Evolutionary conservation across 2,329 filamentous ascomycete species (phyloP).

Genomic region (Gaeumannomyces tritici): DNA sequence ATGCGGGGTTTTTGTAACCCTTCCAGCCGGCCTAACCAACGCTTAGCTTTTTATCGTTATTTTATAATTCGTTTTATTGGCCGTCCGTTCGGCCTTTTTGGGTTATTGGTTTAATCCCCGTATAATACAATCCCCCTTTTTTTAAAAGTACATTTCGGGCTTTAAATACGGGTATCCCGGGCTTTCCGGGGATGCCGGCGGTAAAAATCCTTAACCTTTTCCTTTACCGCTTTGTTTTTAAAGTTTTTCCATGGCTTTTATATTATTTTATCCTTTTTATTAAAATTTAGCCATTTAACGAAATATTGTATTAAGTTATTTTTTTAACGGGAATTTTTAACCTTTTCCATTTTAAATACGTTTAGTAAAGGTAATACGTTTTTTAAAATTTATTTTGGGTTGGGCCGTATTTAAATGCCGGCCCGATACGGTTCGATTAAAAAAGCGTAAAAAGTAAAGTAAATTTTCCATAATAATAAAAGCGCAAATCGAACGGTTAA

Average conservation of each 20-base stretch:
- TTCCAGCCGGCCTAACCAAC: too few relatives aligned
- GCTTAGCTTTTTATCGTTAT: too few relatives aligned
- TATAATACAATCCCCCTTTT: neutral
- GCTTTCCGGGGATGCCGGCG: neutral
- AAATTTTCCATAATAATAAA: neutral
- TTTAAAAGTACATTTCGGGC: neutral
- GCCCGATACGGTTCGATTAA: neutral
- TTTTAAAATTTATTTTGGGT: neutral
- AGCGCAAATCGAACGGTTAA: neutral
- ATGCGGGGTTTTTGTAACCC: too few relatives aligned
- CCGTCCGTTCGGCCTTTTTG: too few relatives aligned
- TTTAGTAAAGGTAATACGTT: neutral
- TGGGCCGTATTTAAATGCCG: neutral
- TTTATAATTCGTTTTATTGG: too few relatives aligned
- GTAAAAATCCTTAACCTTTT: neutral
- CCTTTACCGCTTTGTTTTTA: neutral
- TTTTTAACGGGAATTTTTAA: neutral
- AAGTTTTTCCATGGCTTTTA: neutral
- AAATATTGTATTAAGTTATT: neutral
- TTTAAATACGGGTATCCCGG: neutral
- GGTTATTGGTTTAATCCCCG: too few relatives aligned
- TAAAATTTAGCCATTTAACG: neutral
- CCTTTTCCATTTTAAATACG: neutral
- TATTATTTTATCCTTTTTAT: neutral
- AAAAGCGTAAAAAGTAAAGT: neutral